Conservation (phyloP, 495 filamentous ascomycete genomes). For the Aspergillus coremiiformis region DNA sequence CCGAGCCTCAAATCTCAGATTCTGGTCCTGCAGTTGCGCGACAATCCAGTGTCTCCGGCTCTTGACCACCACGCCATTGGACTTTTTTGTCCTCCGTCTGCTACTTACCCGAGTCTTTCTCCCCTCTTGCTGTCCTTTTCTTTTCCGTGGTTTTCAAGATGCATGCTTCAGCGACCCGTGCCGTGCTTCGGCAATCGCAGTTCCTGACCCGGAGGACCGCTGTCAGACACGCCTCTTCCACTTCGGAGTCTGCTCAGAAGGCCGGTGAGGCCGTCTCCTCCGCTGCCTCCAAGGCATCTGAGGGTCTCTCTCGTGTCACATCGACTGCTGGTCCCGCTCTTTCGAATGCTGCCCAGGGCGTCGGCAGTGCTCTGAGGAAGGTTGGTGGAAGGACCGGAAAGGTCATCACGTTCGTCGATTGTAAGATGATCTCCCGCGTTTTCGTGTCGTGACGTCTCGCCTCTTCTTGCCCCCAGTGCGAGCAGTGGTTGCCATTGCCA, state of each 20-base stretch:
- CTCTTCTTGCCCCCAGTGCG: neutral
- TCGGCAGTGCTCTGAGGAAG: conserved; percentile 58
- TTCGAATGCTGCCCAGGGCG: conserved; percentile 57
- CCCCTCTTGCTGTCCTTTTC: conserved; percentile 22
- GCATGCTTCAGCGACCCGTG: conserved; percentile 46
- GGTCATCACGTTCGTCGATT: conserved; percentile 72
- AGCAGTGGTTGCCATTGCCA: neutral
- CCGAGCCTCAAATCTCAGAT: conserved; percentile 39
- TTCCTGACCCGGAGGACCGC: conserved; percentile 50
- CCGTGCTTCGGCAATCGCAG: conserved; percentile 55
- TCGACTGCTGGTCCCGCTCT: conserved; percentile 73
- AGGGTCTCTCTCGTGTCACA: conserved; percentile 79
- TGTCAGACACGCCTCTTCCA: conserved; percentile 57
- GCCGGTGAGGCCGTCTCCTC: conserved; percentile 58
- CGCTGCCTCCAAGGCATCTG: conserved; percentile 65
- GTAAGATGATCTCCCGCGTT: conserved; percentile 51
- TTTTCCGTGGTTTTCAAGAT: conserved; percentile 33
- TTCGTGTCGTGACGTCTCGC: neutral
- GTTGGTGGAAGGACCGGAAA: conserved; percentile 80
- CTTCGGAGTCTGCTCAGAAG: conserved; percentile 63
- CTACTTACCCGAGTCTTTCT: conserved; percentile 24
- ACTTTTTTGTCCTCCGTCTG: conserved; percentile 28
- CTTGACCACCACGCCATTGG: conserved; percentile 37
- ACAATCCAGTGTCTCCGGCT: conserved; percentile 22
- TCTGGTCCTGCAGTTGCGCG: conserved; percentile 38